These are phyloP conservation scores for Debaryomycetaceae sp. DNA, from an alignment of 1,139 yeast species.

Conservation along the genomic window DNA sequence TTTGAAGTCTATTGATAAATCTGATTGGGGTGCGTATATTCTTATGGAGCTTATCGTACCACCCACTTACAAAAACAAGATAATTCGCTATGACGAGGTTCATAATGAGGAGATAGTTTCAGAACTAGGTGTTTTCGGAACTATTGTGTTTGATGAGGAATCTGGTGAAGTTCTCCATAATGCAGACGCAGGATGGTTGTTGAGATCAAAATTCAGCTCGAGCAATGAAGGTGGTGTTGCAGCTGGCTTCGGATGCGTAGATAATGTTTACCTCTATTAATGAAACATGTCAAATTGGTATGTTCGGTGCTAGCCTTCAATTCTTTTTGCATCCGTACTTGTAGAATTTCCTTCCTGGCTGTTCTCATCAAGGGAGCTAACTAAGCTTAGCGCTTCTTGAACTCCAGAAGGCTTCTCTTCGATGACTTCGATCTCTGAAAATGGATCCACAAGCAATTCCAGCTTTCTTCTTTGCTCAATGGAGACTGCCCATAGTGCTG, in stretches of 20 bases:
- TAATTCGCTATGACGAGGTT: conserved; percentile 64
- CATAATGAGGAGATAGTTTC: conserved; percentile 70
- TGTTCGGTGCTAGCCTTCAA: conserved; percentile 3
- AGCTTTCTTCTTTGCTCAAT: conserved; percentile 17
- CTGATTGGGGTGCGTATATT: conserved; percentile 86
- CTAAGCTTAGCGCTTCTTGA: neutral
- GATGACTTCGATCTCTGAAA: neutral
- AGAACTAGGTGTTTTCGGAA: conserved; percentile 89
- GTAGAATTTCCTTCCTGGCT: neutral
- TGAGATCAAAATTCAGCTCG: conserved; percentile 81
- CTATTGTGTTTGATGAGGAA: conserved; percentile 67
- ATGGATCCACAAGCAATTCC: neutral
- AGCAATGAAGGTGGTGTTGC: conserved; percentile 98
- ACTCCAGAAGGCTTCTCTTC: neutral
- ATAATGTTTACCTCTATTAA: conserved; percentile 54
- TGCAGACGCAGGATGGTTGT: conserved; percentile 74
- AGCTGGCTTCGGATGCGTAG: conserved; percentile 97
- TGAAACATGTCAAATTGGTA: conserved; percentile 8
- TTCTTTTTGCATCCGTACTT: neutral
- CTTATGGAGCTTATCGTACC: conserved; percentile 92
- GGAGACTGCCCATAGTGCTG: conserved; percentile 65
- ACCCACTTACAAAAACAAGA: conserved; percentile 60
- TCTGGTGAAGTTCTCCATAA: conserved; percentile 57
- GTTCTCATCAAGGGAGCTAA: neutral
- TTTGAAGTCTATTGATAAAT: conserved; percentile 55